These are phyloP conservation scores for Leptomonas pyrrhocoris DNA, from an alignment of 208 protist species.

Conservation along the genomic window DNA sequence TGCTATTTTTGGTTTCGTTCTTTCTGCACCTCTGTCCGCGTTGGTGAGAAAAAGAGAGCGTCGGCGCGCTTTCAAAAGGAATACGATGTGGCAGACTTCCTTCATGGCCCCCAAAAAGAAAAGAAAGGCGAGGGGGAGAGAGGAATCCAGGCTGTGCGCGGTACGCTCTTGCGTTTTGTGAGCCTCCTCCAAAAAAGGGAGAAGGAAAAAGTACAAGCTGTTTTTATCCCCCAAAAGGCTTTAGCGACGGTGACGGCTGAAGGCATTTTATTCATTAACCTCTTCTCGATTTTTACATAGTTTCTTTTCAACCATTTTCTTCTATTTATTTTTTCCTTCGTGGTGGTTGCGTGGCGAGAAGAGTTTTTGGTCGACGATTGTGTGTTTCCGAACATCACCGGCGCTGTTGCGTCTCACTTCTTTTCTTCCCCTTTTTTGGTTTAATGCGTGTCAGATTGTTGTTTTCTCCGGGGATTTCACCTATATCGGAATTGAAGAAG, in stretches of 20 bases:
- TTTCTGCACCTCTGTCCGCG: too few species aligned
- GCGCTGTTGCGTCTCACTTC: constrained; percentile 6
- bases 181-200: background rate
- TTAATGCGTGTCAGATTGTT: too few species aligned
- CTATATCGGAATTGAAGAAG: background rate
- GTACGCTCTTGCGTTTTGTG: too few species aligned
- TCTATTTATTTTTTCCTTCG: background rate
- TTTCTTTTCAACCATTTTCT: constrained; percentile 11
- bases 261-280: background rate
- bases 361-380: background rate
- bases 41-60: too few species aligned
- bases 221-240: background rate
- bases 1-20: too few species aligned
- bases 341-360: background rate
- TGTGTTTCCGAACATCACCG: constrained; percentile 21
- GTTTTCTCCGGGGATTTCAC: too few species aligned
- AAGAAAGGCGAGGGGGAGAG: too few species aligned
- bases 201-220: background rate
- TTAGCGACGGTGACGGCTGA: background rate
- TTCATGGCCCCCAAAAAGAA: too few species aligned
- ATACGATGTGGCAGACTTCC: too few species aligned
- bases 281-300: constrained; percentile 4
- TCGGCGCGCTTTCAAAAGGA: too few species aligned
- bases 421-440: constrained; percentile 2
- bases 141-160: too few species aligned